These are phyloP conservation scores for Yamadazyma epiphylla DNA, from an alignment of 1,139 yeast species.

Conservation along the genomic window DNA sequence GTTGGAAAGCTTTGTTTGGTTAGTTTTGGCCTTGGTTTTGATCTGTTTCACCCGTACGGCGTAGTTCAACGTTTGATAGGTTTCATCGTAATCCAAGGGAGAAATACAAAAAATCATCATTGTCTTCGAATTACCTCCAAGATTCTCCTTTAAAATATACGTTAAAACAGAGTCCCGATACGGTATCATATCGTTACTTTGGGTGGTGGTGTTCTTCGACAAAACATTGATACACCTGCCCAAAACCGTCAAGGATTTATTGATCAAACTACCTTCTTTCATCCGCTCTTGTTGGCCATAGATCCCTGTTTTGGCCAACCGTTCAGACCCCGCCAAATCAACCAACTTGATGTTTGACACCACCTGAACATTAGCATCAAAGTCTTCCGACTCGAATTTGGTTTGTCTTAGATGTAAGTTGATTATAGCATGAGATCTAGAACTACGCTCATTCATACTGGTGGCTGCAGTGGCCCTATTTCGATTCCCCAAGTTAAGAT, in stretches of 20 bases:
- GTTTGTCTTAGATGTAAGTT: conserved; percentile 61
- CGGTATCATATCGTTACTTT: conserved; percentile 38
- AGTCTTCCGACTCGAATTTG: conserved; percentile 19
- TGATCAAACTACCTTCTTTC: conserved; percentile 72
- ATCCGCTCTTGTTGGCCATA: conserved; percentile 56
- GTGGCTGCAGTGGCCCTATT: conserved; percentile 68
- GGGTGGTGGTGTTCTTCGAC: conserved; percentile 22
- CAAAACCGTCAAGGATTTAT: conserved; percentile 68
- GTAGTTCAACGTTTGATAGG: conserved; percentile 67
- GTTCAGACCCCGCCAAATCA: conserved; percentile 80
- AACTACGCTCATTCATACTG: conserved; percentile 63
- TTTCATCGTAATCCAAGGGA: conserved; percentile 73
- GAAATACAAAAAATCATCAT: conserved; percentile 75
- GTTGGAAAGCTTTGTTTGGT: conserved; percentile 29
- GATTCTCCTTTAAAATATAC: conserved; percentile 65
- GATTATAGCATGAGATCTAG: conserved; percentile 77
- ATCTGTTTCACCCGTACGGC: conserved; percentile 74
- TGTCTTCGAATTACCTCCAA: conserved; percentile 74
- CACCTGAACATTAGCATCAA: conserved; percentile 50
- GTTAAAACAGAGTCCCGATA: conserved; percentile 73
- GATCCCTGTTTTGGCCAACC: conserved; percentile 61
- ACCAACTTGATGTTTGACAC: conserved; percentile 63
- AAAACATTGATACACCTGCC: conserved; percentile 71
- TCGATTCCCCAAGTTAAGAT: conserved; percentile 44
- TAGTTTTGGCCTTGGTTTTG: conserved; percentile 54